Evolutionary conservation across 2,329 filamentous ascomycete species (phyloP).

Genomic region (Lachnellula cervina): DNA sequence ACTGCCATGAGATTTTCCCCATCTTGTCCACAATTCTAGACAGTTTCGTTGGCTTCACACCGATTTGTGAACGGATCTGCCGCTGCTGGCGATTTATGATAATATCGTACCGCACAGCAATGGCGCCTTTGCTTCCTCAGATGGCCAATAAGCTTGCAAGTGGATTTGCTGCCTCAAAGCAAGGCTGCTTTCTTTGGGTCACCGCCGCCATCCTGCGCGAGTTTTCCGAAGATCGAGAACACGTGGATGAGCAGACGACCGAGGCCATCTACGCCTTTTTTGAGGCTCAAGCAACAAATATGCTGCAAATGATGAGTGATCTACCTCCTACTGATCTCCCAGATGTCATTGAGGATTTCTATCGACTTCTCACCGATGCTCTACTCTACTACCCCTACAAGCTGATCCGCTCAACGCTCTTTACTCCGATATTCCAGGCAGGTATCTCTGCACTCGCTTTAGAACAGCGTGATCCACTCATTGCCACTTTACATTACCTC

Average conservation of each 20-base stretch:
- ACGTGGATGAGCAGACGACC: slow-evolving; percentile 75
- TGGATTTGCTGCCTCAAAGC: slow-evolving; percentile 78
- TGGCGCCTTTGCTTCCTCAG: slow-evolving; percentile 75
- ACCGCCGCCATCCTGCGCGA: slow-evolving; percentile 92
- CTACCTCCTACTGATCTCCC: slow-evolving; percentile 58
- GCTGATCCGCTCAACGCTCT: slow-evolving; percentile 72
- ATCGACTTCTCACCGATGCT: slow-evolving; percentile 85
- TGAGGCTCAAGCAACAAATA: slow-evolving; percentile 84
- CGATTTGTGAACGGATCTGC: slow-evolving; percentile 90
- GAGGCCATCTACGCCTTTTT: slow-evolving; percentile 92
- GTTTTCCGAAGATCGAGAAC: slow-evolving; percentile 85
- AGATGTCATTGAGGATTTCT: slow-evolving; percentile 69
- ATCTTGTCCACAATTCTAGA: slow-evolving; percentile 81
- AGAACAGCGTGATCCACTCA: slow-evolving; percentile 86
- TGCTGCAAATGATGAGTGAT: slow-evolving; percentile 84
- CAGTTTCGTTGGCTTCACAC: slow-evolving; percentile 78
- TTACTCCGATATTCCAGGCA: slow-evolving; percentile 80
- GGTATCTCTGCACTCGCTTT: slow-evolving; percentile 80
- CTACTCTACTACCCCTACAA: slow-evolving; percentile 87
- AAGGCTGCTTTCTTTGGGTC: slow-evolving; percentile 98
- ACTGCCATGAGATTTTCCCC: slow-evolving; percentile 91
- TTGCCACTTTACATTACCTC: slow-evolving; percentile 87
- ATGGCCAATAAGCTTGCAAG: slow-evolving; percentile 84
- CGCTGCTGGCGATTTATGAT: slow-evolving; percentile 97
- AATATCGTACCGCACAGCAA: slow-evolving; percentile 87